Percentiles rank a stretch among this genome's conserved stretches.
These are phyloP conservation scores for Saccharomyces pastorianus DNA, from an alignment of 1,139 yeast species.

Conservation along the genomic window DNA sequence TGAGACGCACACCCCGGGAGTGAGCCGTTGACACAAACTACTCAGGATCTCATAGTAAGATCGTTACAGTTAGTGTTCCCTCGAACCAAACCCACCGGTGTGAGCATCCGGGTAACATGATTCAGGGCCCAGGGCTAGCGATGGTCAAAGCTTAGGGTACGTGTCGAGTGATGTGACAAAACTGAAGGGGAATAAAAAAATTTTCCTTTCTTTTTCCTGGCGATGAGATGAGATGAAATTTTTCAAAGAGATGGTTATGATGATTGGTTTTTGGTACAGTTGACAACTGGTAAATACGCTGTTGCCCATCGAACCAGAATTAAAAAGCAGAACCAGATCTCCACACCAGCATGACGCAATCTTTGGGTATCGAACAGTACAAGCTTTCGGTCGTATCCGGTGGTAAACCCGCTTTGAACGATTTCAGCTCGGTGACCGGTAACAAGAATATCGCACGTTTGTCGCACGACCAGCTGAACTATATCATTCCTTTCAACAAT, in stretches of 20 bases:
- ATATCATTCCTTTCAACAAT: slow-evolving; percentile 57
- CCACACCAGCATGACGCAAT: not conserved
- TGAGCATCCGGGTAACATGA: too few relatives aligned
- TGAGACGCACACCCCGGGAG: not conserved
- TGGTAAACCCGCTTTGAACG: slow-evolving; percentile 45
- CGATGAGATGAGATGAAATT: slow-evolving; percentile 17
- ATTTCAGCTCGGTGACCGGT: slow-evolving; percentile 16
- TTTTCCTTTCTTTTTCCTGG: slow-evolving; percentile 7
- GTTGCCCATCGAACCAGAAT: not conserved
- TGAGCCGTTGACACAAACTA: not conserved
- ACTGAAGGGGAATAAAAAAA: slow-evolving; percentile 9
- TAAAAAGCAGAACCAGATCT: not conserved
- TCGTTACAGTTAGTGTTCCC: too few relatives aligned
- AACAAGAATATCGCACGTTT: slow-evolving; percentile 24
- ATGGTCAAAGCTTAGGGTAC: not conserved
- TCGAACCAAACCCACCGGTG: too few relatives aligned
- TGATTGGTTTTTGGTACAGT: not conserved
- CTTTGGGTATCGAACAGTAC: slow-evolving; percentile 27
- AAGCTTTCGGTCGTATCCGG: slow-evolving; percentile 56
- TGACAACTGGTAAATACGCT: not conserved
- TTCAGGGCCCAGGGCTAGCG: not conserved
- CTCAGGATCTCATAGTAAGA: not conserved
- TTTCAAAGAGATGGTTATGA: not conserved
- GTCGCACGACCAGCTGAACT: slow-evolving; percentile 54
- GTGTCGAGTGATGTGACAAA: slow-evolving; percentile 3